Conservation (phyloP, 345 rosid genomes). For the Gossypium sturtianum region DNA sequence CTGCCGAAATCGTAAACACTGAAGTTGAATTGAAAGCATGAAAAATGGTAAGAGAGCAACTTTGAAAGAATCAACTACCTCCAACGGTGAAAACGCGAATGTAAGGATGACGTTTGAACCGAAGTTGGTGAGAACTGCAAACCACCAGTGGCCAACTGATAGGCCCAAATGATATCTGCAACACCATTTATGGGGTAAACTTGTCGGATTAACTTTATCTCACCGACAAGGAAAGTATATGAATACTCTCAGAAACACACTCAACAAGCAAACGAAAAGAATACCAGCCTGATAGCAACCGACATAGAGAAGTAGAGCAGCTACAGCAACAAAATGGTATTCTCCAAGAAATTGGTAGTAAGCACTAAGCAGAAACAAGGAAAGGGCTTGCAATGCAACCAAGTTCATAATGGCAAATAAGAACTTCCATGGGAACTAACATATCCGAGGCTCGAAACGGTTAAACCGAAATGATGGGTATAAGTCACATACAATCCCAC, state of each 20-base stretch:
- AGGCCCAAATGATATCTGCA: slow-evolving; percentile 89
- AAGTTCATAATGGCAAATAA: slow-evolving; percentile 16
- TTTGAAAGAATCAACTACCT: slow-evolving; percentile 37
- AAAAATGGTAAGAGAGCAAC: background rate
- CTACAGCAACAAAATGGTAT: slow-evolving; percentile 65
- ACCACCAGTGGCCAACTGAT: slow-evolving; percentile 97
- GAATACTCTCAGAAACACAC: background rate
- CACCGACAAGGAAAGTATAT: background rate
- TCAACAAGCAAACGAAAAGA: slow-evolving; percentile 7
- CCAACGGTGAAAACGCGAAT: slow-evolving; percentile 81
- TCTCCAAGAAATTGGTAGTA: slow-evolving; percentile 72
- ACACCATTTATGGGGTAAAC: slow-evolving; percentile 11
- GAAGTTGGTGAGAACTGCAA: slow-evolving; percentile 88
- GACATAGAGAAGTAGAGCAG: slow-evolving; percentile 80
- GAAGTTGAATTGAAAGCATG: background rate
- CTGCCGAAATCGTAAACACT: slow-evolving; percentile 25
- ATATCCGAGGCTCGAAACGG: background rate
- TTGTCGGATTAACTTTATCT: slow-evolving; percentile 6
- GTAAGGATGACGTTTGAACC: slow-evolving; percentile 95
- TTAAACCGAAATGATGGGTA: slow-evolving; percentile 8
- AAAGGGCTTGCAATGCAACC: slow-evolving; percentile 49
- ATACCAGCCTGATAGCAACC: slow-evolving; percentile 82
- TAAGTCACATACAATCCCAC: slow-evolving; percentile 59
- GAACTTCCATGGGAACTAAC: background rate
- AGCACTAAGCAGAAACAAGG: slow-evolving; percentile 75